phyloP scores from a whole-genome alignment of 768 basidiomycete species.

The Trametes coccinea region DNA sequence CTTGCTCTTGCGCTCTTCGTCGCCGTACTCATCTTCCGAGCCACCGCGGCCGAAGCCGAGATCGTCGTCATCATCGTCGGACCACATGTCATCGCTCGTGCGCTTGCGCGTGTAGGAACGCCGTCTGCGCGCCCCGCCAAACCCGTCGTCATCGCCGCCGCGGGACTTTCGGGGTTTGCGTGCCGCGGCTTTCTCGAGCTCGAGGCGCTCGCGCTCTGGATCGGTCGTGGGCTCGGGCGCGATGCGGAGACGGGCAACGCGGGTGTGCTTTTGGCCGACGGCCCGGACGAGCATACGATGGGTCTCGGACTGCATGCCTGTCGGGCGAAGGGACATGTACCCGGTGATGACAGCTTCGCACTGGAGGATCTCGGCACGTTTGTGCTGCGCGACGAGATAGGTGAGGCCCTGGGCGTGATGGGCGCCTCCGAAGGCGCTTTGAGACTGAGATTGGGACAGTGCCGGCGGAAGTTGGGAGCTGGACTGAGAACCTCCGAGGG shows the following conservation, averaged over 20 bases:
- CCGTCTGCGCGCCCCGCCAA: conserved; percentile 49
- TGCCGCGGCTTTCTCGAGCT: conserved; percentile 62
- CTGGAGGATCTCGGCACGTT: conserved; percentile 83
- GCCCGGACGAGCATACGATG: conserved; percentile 87
- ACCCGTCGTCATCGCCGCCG: conserved; percentile 52
- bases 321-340: conserved; percentile 80
- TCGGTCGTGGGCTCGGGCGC: conserved; percentile 77
- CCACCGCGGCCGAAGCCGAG: conserved; percentile 29
- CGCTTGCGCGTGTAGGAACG: conserved; percentile 43
- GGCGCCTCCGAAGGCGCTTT: conserved; percentile 34
- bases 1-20: conserved; percentile 48
- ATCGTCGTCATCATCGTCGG: conserved; percentile 67
- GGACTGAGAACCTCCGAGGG: conserved; percentile 47
- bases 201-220: conserved; percentile 72
- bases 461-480: conserved; percentile 23
- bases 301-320: conserved; percentile 87
- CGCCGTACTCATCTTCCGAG: conserved; percentile 50
- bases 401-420: conserved; percentile 73
- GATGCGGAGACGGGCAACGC: conserved; percentile 76
- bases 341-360: conserved; percentile 83
- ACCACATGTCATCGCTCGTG: conserved; percentile 51
- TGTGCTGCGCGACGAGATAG: conserved; percentile 89
- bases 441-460: conserved; percentile 38
- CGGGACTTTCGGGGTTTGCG: conserved; percentile 63
- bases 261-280: conserved; percentile 83